Conservation (phyloP, 2,329 filamentous ascomycete species). For the Aspergillus piperis region DNA sequence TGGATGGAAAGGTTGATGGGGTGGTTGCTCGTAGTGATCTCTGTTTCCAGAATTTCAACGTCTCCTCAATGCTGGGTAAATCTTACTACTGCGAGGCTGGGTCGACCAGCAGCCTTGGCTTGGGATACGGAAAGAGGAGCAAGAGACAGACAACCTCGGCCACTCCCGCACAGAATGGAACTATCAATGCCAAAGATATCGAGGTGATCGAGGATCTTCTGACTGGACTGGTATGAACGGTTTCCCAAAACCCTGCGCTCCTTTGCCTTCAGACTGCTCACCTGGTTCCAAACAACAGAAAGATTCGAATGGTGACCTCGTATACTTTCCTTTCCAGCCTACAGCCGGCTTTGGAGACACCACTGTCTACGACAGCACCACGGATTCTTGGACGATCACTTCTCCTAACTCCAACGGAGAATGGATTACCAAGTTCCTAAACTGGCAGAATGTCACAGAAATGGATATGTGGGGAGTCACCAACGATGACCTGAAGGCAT, state of each 20-base stretch:
- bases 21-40: conserved; percentile 1
- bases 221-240: neutral
- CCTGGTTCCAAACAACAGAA: neutral
- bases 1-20: neutral
- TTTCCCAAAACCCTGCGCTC: neutral
- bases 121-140: neutral
- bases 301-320: neutral
- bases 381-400: conserved; percentile 1
- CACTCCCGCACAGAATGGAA: neutral
- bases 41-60: neutral
- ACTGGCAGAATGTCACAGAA: neutral
- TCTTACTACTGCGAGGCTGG: neutral
- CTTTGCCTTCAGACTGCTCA: neutral
- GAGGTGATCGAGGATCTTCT: neutral
- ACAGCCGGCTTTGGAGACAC: neutral
- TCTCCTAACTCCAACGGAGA: neutral
- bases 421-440: conserved; percentile 2
- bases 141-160: neutral
- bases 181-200: neutral
- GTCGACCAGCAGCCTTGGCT: neutral
- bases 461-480: neutral
- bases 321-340: conserved; percentile 3
- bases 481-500: neutral
- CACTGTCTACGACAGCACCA: neutral
- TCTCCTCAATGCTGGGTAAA: neutral